A percentile compares a stretch with the other conserved stretches of the same genome.
Conservation (phyloP, 2,329 filamentous ascomycete species). For the Trichoderma arundinaceum region DNA sequence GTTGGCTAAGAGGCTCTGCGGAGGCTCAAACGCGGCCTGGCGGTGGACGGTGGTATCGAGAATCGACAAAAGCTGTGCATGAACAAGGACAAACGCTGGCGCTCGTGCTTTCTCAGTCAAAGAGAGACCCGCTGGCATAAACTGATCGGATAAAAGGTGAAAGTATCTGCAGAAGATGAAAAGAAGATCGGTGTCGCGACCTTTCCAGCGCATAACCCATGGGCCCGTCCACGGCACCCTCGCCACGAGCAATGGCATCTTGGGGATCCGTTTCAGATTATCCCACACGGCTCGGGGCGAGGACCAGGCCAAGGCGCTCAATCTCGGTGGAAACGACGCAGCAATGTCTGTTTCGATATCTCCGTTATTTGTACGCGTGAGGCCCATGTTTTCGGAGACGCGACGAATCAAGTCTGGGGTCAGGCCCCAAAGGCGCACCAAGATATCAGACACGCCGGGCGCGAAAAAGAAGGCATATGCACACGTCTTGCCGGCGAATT, state of each 20-base stretch:
- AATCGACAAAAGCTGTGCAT: constrained; percentile 79
- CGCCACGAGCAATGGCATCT: constrained; percentile 69
- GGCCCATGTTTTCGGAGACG: constrained; percentile 70
- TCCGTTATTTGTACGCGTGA: constrained; percentile 60
- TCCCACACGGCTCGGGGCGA: constrained; percentile 56
- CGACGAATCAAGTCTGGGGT: constrained; percentile 72
- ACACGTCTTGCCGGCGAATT: constrained; percentile 87
- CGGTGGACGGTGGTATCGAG: constrained; percentile 85
- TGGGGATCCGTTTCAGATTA: constrained; percentile 68
- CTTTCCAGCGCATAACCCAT: constrained; percentile 86
- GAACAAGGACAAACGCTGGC: constrained; percentile 79
- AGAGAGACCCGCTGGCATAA: constrained; percentile 62
- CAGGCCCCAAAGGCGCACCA: constrained; percentile 81
- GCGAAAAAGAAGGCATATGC: constrained; percentile 95
- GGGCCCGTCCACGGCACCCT: constrained; percentile 84
- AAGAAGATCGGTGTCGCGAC: constrained; percentile 85
- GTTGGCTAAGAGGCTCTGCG: constrained; percentile 52
- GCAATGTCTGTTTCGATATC: constrained; percentile 68
- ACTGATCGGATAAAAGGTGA: constrained; percentile 77
- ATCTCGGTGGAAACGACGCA: constrained; percentile 69
- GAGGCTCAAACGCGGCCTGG: constrained; percentile 61
- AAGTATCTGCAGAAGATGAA: constrained; percentile 92
- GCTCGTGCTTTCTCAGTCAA: constrained; percentile 65
- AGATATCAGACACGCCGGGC: constrained; percentile 80
- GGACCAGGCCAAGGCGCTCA: constrained; percentile 65